Conservation (phyloP, 495 filamentous ascomycete genomes). For the Penicillium waksmanii region DNA sequence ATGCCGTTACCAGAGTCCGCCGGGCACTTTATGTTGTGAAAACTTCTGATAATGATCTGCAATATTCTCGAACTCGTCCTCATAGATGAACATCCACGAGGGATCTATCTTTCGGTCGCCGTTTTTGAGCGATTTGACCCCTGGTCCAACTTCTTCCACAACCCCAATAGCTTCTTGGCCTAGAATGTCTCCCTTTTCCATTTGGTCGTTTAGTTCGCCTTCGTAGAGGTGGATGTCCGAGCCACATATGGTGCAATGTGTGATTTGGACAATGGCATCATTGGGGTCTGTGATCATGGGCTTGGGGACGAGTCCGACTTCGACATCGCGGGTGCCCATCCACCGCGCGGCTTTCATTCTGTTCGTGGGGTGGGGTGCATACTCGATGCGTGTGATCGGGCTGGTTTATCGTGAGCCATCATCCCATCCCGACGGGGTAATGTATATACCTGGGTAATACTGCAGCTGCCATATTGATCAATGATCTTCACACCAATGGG, state of each 20-base stretch:
- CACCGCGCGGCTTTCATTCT: constrained; percentile 35
- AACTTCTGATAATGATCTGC: constrained; percentile 26
- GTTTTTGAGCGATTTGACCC: constrained; percentile 28
- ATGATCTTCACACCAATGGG: too few relatives aligned
- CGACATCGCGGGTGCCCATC: constrained; percentile 30
- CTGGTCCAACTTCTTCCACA: constrained; percentile 36
- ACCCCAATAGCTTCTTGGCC: constrained; percentile 48
- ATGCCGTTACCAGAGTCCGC: constrained; percentile 27
- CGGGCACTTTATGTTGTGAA: constrained; percentile 28
- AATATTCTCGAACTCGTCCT: constrained; percentile 34
- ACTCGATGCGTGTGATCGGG: constrained; percentile 18
- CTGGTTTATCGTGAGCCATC: not conserved
- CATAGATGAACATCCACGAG: constrained; percentile 37
- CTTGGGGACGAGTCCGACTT: constrained; percentile 32
- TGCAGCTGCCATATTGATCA: too few relatives aligned
- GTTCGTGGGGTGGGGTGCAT: constrained; percentile 31
- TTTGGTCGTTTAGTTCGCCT: constrained; percentile 28
- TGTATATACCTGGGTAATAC: constrained; percentile 9
- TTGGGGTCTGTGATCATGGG: constrained; percentile 34
- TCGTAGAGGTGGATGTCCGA: constrained; percentile 36
- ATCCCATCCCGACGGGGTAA: too few relatives aligned
- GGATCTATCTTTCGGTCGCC: constrained; percentile 38
- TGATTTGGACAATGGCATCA: constrained; percentile 42
- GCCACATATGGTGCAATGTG: constrained; percentile 39
- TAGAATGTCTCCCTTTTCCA: constrained; percentile 68